Evolutionary conservation across 495 filamentous ascomycete genomes (phyloP), one percentile per base, ranked within the genome.

Genomic region (Podospora pseudoanserina): DNA sequence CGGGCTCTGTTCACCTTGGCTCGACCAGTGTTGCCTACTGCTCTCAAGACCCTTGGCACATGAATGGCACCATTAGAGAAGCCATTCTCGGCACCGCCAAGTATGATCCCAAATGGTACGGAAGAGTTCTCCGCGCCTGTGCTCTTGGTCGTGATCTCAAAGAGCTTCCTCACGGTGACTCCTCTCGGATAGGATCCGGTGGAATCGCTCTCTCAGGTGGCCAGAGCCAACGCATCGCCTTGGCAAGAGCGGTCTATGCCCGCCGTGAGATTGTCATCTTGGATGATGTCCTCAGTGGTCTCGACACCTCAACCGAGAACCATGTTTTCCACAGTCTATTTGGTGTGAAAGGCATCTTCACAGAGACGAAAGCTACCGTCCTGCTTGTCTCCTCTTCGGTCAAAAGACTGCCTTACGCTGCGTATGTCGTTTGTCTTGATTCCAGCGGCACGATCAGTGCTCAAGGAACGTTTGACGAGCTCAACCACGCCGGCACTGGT

Each of bases 241-340:
- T 76, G 15, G 74, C 74, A 2, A 64, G 74, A 0, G 70, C 74
- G 0, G 68, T 76, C 4, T 76, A 76, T 57, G 63, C 70, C n/a
- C 67, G 72, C 13, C 27, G 66, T 6, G 54, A 72, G 19, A 65
- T 74, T 20, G 54, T 71, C 27, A 67, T 76, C 9, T 15, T 76
- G 26, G 74, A 76, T 54, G 74, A 76, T 54, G 64, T 67, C 19
- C 60, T 76, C 28, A 86, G 84, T 66, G 86, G 86, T 9, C 79
- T 91, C 5, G 88, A 90, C 72, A 73, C 79, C 0, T 75, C 80
- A 0, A 90, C 87, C 0, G 87, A 88, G 71, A 81, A 84, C 20
- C 79, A 81, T 18, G 82, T 90, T 30, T 89, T 88, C 72, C 78
- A 85, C 67, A 77, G 75, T 56, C 70, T 90, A 1, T 73, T 89